Conservation (phyloP, 768 basidiomycete genomes). For the Lentinula raphanica region DNA sequence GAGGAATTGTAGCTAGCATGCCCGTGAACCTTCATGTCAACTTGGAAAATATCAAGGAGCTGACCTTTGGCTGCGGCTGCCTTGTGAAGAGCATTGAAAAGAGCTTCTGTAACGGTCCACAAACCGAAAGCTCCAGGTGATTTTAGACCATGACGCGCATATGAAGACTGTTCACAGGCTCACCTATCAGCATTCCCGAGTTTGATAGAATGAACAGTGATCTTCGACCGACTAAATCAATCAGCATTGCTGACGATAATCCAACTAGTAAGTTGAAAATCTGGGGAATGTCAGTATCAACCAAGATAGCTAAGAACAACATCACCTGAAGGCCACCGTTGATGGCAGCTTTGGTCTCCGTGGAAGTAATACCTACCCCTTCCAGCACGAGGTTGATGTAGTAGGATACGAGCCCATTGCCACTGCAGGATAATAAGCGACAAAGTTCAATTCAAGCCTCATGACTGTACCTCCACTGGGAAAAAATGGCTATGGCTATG, state of each 20-base stretch:
- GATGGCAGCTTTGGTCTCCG: constrained; percentile 53
- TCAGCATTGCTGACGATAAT: constrained; percentile 52
- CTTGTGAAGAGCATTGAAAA: constrained; percentile 36
- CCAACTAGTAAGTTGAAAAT: constrained; percentile 62
- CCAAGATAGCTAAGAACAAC: not conserved
- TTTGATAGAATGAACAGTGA: constrained; percentile 64
- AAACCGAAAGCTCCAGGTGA: constrained; percentile 38
- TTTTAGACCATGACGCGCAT: no score
- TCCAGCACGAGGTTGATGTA: constrained; percentile 68
- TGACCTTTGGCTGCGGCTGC: constrained; percentile 37
- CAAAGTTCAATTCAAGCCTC: not conserved
- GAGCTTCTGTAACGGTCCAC: constrained; percentile 50
- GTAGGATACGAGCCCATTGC: constrained; percentile 67
- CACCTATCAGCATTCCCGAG: constrained; percentile 50
- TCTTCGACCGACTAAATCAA: constrained; percentile 66
- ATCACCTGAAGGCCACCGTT: constrained; percentile 57
- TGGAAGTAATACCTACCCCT: constrained; percentile 52
- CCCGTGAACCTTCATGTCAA: not conserved
- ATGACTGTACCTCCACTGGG: constrained; percentile 60
- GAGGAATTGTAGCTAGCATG: constrained; percentile 48
- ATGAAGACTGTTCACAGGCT: constrained; percentile 10
- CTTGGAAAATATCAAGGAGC: not conserved
- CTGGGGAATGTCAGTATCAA: constrained; percentile 20
- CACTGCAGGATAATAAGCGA: constrained; percentile 28
- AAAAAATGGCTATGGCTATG: constrained; percentile 61